phyloP scores from a whole-genome alignment of 768 basidiomycete genomes.

The Auricularia heimuer region DNA sequence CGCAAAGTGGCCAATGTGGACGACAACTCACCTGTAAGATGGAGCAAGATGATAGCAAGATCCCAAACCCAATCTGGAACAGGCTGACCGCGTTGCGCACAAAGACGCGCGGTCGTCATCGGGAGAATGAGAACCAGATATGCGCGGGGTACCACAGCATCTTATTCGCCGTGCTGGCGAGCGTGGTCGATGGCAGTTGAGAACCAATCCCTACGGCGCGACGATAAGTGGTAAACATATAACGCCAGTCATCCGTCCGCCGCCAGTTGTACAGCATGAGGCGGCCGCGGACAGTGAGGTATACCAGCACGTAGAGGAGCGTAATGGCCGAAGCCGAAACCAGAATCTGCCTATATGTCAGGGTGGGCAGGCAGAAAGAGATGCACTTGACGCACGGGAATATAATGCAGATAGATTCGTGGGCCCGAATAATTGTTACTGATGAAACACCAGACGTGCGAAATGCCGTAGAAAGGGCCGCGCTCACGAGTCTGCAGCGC shows the following conservation, averaged over 20 bases:
- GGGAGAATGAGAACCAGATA: conserved; percentile 8
- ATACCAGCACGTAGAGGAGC: conserved; percentile 5
- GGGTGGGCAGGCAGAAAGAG: not conserved
- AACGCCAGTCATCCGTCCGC: not conserved
- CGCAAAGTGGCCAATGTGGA: not conserved
- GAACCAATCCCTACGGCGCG: not conserved
- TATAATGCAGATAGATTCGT: conserved; percentile 6
- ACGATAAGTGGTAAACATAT: not conserved
- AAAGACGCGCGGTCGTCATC: conserved; percentile 4
- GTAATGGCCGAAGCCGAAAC: conserved; percentile 2
- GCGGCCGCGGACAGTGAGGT: conserved; percentile 2
- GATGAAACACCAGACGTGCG: conserved; percentile 4
- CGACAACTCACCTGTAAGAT: not conserved
- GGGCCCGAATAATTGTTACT: not conserved
- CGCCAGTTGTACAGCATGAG: conserved; percentile 2
- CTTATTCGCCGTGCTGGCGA: conserved; percentile 2
- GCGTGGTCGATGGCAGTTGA: conserved; percentile 1
- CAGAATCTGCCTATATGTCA: not conserved
- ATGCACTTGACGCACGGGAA: not conserved
- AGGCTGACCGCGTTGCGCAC: not conserved
- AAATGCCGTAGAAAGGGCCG: conserved; percentile 3
- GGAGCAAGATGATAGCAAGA: not conserved
- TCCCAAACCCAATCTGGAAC: not conserved
- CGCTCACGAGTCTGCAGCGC: not conserved
- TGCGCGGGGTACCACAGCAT: conserved; percentile 7